phyloP scores from a whole-genome alignment of 2,329 filamentous ascomycete genomes.

The Neodidymelliopsis sp. region DNA sequence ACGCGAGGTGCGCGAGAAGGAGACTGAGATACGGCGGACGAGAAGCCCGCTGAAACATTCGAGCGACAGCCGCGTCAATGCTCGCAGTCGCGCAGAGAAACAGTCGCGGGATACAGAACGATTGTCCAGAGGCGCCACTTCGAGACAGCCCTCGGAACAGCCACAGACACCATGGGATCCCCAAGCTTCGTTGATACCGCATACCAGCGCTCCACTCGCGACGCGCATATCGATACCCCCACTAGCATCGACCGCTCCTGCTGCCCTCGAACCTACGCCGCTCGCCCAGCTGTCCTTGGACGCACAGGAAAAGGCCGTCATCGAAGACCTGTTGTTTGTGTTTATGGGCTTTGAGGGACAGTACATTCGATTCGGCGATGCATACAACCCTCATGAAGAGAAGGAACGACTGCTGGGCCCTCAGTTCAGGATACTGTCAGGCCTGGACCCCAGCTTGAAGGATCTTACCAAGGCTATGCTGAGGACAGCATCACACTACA shows the following conservation, averaged over 20 bases:
- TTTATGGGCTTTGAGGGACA: conserved; percentile 99
- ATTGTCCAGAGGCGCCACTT: conserved; percentile 28
- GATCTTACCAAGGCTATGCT: conserved; percentile 90
- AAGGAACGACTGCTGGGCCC: conserved; percentile 87
- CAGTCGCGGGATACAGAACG: conserved; percentile 35
- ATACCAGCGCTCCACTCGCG: conserved; percentile 75
- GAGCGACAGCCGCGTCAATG: conserved; percentile 43
- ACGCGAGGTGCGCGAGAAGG: conserved; percentile 46
- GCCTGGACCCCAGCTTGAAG: conserved; percentile 88
- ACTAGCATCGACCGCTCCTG: conserved; percentile 71
- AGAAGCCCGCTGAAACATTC: conserved; percentile 49
- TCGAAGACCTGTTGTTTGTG: conserved; percentile 91
- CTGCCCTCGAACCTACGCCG: conserved; percentile 70
- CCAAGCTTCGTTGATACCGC: conserved; percentile 75
- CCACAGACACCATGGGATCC: conserved; percentile 73
- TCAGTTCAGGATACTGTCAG: conserved; percentile 77
- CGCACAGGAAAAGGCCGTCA: conserved; percentile 82
- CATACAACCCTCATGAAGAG: conserved; percentile 84
- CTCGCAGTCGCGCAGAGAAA: conserved; percentile 44
- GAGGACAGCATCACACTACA: conserved; percentile 93
- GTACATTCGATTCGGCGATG: conserved; percentile 85
- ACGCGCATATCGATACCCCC: conserved; percentile 69
- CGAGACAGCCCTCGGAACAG: conserved; percentile 32
- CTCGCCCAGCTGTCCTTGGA: conserved; percentile 77
- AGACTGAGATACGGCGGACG: conserved; percentile 45